Percentiles rank a stretch among this genome's conserved stretches.
These are phyloP conservation scores for Phyllostachys edulis DNA, from an alignment of 176 grass and related monocot genomes.

Conservation along the genomic window DNA sequence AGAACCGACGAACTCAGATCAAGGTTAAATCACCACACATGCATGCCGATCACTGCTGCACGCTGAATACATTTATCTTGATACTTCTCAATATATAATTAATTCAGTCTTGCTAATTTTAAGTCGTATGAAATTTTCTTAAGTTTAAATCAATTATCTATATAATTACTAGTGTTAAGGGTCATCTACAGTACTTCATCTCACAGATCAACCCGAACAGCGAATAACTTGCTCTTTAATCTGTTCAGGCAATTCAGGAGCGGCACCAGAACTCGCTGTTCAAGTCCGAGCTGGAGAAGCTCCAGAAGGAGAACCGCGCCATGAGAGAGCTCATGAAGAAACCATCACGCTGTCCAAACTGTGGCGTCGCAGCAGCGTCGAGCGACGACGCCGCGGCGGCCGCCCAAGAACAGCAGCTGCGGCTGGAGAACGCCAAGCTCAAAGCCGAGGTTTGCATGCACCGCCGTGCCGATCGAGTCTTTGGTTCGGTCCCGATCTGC, in stretches of 20 bases:
- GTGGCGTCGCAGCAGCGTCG: slow-evolving; percentile 41
- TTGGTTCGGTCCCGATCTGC: not conserved
- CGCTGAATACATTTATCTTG: not conserved
- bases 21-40: too few species aligned
- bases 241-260: slow-evolving; percentile 67
- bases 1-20: slow-evolving; percentile 84
- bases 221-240: not conserved
- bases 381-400: slow-evolving; percentile 17
- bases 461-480: not conserved
- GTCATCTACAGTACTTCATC: not conserved
- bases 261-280: slow-evolving; percentile 83
- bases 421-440: slow-evolving; percentile 65
- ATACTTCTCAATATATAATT: too few species aligned
- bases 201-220: not conserved
- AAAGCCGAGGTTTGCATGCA: slow-evolving; percentile 53
- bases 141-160: too few species aligned
- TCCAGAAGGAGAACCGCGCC: slow-evolving; percentile 61
- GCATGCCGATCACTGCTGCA: not conserved
- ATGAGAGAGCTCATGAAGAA: slow-evolving; percentile 59
- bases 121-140: too few species aligned
- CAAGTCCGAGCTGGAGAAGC: slow-evolving; percentile 80
- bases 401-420: slow-evolving; percentile 53
- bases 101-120: too few species aligned
- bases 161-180: not conserved
- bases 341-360: slow-evolving; percentile 46